Evolutionary conservation across 2,329 filamentous ascomycete species (phyloP), one percentile per base, ranked within the genome.

Genomic region (Domatiomyces catenatus): DNA sequence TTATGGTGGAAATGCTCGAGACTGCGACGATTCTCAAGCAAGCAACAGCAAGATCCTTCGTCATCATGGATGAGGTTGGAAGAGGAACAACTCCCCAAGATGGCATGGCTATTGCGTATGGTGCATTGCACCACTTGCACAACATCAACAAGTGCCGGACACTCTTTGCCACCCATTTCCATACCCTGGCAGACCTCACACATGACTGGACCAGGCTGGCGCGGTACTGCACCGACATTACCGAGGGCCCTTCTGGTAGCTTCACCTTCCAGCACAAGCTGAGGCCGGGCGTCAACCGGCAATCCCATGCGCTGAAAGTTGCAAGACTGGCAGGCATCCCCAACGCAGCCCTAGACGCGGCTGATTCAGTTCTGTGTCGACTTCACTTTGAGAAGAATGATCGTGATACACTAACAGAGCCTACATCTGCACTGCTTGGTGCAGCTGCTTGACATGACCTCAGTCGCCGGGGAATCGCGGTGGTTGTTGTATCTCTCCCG

Each of bases 1-100:
- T 98, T 67, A 96, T 98, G 92, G 87, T 96, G 1, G 92, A 98
- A 69, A 98, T 98, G 92, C 76, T 95, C 1, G 92, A 98, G 68
- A 94, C 92, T 18, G 89, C 90, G 1, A 76, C 84, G 22, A 98
- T 98, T 49, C 75, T 98, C 48, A 85, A 83, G 54, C 76, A 85
- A 58, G 90, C 92, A 0, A 96, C 90, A 0, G 69, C 80, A 1
- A 76, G 83, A 20, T 92, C 84, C 0, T 93, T 98, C 60, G 90
- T 92, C 54, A 90, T 98, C 65, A 96, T 98, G 90, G 92, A 98
- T 65, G 92, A 98, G 71, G 86, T 98, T 39, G 92, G 92, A 0
- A 77, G 92, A 46, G 92, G 92, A 7, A 98, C 93, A 0, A 94
- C 92, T 18, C 88, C 90, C 0, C 84, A 90, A 61, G 92, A 96